A percentile compares a stretch with the other conserved stretches of the same genome.
phyloP scores from a whole-genome alignment of 2,329 filamentous ascomycete genomes.

The Cercospora sp. region DNA sequence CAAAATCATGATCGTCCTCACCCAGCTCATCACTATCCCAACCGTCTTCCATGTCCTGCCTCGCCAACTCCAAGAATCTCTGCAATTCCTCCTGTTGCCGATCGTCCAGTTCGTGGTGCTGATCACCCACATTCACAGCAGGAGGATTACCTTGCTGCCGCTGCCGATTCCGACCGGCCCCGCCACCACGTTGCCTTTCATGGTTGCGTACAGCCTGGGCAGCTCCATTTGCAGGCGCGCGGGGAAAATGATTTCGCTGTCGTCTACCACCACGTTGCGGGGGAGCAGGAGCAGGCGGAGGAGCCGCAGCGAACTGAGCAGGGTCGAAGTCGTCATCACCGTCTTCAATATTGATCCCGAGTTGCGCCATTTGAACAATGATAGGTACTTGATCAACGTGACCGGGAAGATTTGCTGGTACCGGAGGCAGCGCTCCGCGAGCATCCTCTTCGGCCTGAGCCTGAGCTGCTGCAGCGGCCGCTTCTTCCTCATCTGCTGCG shows the following conservation, averaged over 20 bases:
- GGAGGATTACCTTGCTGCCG: conserved; percentile 6
- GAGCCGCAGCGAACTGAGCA: neutral
- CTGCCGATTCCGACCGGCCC: conserved; percentile 22
- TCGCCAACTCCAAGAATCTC: conserved; percentile 55
- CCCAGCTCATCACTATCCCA: conserved; percentile 62
- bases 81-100: conserved; percentile 45
- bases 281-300: conserved; percentile 4
- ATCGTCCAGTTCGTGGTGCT: conserved; percentile 26
- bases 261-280: conserved; percentile 20
- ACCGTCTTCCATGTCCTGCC: conserved; percentile 57
- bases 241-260: conserved; percentile 33
- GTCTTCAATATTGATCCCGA: conserved; percentile 20
- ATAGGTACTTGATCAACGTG: conserved; percentile 20
- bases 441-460: conserved; percentile 30
- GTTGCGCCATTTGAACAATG: conserved; percentile 27
- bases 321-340: conserved; percentile 13
- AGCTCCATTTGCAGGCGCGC: conserved; percentile 23
- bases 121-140: conserved; percentile 18
- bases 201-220: conserved; percentile 30
- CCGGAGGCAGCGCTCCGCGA: conserved; percentile 15
- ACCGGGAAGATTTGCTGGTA: conserved; percentile 14
- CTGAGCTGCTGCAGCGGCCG: conserved; percentile 36
- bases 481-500: conserved; percentile 39
- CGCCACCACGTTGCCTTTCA: conserved; percentile 6
- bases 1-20: conserved; percentile 37